Evolutionary conservation across 306 rosid genomes (phyloP).

Genomic region (Begonia loranthoides): DNA sequence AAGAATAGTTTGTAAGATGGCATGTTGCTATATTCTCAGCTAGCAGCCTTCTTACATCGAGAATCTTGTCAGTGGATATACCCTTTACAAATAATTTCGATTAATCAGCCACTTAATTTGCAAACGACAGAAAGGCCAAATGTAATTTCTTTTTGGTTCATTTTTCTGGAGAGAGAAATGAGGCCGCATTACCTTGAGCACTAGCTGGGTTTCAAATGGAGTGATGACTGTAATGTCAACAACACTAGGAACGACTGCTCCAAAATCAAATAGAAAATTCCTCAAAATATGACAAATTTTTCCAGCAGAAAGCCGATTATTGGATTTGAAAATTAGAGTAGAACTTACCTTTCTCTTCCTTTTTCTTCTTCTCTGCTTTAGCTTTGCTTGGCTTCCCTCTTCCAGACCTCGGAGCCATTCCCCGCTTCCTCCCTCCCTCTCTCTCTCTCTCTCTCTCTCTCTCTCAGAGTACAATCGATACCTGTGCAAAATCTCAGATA

Average conservation of each 20-base stretch:
- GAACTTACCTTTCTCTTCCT: constrained; percentile 71
- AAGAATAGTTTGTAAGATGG: constrained; percentile 75
- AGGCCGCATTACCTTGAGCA: constrained; percentile 48
- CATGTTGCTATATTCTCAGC: constrained; percentile 84
- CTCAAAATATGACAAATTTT: neutral
- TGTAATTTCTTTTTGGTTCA: neutral
- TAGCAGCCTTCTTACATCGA: constrained; percentile 66
- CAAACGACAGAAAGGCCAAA: neutral
- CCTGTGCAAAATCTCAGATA: constrained; percentile 10
- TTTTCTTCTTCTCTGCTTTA: constrained; percentile 84
- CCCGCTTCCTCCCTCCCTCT: neutral
- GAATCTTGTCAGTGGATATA: constrained; percentile 88
- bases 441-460: constrained; percentile 2
- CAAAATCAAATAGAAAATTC: neutral
- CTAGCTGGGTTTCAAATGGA: constrained; percentile 52
- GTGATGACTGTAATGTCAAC: constrained; percentile 60
- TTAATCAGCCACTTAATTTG: neutral
- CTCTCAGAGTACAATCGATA: neutral
- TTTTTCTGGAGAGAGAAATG: neutral
- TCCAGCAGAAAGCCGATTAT: neutral
- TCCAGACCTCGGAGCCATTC: constrained; percentile 85
- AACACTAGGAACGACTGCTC: constrained; percentile 57
- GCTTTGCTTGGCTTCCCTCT: constrained; percentile 63
- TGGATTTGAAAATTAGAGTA: neutral
- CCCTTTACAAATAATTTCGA: constrained; percentile 26